Evolutionary conservation across 352 stramenopile species (phyloP).

Genomic region (Globisporangium carolinianum): DNA sequence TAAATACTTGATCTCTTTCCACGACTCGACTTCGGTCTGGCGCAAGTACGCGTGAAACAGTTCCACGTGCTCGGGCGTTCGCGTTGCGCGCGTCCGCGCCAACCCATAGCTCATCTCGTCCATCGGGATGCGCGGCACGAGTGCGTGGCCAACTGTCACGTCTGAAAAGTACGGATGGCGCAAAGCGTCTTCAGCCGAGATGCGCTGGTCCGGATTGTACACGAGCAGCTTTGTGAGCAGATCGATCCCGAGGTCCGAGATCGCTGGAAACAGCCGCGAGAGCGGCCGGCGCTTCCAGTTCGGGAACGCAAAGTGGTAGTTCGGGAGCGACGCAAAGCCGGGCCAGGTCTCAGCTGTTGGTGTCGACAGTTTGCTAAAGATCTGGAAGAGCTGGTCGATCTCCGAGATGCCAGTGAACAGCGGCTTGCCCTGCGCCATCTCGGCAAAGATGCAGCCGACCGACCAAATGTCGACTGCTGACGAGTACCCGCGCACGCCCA

Average conservation of each 20-base stretch:
- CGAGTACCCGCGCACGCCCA: constrained; percentile 83
- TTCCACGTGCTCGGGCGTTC: constrained; percentile 66
- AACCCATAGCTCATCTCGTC: constrained; percentile 70
- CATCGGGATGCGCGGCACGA: constrained; percentile 72
- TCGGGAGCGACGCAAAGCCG: constrained; percentile 94
- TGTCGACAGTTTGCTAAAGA: constrained; percentile 94
- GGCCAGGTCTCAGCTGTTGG: constrained; percentile 95
- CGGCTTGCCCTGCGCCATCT: constrained; percentile 89
- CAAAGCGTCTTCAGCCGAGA: constrained; percentile 75
- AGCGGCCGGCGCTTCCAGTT: constrained; percentile 70
- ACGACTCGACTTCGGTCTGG: constrained; percentile 72
- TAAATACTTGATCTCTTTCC: constrained; percentile 84
- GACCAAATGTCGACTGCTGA: constrained; percentile 92
- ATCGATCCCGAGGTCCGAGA: constrained; percentile 65
- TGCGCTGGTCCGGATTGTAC: constrained; percentile 80
- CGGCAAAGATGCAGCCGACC: constrained; percentile 96
- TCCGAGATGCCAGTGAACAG: constrained; percentile 79
- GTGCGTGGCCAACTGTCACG: constrained; percentile 23
- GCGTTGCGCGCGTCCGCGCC: constrained; percentile 29
- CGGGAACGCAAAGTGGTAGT: constrained; percentile 92
- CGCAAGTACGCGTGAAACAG: constrained; percentile 78
- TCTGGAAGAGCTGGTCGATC: constrained; percentile 85
- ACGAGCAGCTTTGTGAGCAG: constrained; percentile 69
- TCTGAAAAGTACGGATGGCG: constrained; percentile 77
- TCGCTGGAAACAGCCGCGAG: constrained; percentile 61